Conservation (phyloP, 169 alveolate species). For the Plasmodium ovale region DNA sequence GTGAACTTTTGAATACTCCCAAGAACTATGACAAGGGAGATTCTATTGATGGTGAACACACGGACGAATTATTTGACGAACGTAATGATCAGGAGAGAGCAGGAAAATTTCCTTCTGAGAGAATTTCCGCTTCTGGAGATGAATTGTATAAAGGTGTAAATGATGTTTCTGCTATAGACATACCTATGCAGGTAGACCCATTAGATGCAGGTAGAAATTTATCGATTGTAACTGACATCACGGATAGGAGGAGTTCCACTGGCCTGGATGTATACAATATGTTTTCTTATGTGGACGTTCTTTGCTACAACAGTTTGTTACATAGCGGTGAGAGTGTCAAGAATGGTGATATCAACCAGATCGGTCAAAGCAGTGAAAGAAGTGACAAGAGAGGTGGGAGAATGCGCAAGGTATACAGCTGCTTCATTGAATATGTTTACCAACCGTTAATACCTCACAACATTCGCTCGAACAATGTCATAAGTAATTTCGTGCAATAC, state of each 20-base stretch:
- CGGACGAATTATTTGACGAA: neutral
- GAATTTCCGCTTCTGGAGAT: too few species aligned
- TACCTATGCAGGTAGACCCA: neutral
- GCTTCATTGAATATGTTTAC: slow-evolving; percentile 32
- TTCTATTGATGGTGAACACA: neutral
- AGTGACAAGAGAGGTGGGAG: neutral
- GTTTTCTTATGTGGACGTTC: slow-evolving; percentile 45
- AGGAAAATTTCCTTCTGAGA: too few species aligned
- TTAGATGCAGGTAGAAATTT: neutral
- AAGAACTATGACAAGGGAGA: neutral
- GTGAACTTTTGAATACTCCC: neutral
- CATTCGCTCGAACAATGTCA: slow-evolving; percentile 54
- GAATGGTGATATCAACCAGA: neutral
- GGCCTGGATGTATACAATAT: slow-evolving; percentile 30
- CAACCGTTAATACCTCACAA: slow-evolving; percentile 70
- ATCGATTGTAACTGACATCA: neutral
- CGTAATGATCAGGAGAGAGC: too few species aligned
- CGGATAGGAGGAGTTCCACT: neutral
- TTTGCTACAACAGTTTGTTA: slow-evolving; percentile 42
- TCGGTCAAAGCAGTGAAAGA: neutral
- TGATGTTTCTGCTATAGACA: neutral
- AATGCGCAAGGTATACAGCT: slow-evolving; percentile 24
- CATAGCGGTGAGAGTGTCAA: neutral
- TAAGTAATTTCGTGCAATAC: slow-evolving; percentile 43
- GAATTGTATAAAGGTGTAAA: neutral